Evolutionary conservation across 164 flowering plant species (phyloP).

Genomic region (Piper betle): DNA sequence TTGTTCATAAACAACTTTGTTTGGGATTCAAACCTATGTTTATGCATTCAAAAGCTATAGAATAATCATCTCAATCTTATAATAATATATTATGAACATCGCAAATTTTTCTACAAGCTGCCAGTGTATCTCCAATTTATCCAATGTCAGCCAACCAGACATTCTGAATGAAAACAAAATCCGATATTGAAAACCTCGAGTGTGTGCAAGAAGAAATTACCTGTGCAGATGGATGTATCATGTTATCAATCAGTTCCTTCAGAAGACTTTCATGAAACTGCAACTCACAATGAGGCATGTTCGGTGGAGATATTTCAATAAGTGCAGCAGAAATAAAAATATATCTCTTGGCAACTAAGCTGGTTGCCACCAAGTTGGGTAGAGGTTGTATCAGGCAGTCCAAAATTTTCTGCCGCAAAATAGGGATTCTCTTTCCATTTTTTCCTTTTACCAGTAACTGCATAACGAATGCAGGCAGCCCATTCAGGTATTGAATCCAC

Average conservation of each 20-base stretch:
- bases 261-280: conserved; percentile 56
- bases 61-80: no score
- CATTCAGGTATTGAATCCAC: conserved; percentile 97
- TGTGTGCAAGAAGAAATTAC: conserved; percentile 21
- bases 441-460: conserved; percentile 97
- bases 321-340: conserved; percentile 80
- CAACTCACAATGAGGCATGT: conserved; percentile 53
- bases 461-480: conserved; percentile 95
- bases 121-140: no score
- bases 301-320: conserved; percentile 67
- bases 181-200: no score
- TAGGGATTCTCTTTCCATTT: conserved; percentile 62
- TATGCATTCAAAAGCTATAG: no score
- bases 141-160: no score
- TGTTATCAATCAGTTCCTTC: conserved; percentile 58
- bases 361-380: conserved; percentile 57
- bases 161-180: no score
- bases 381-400: conserved; percentile 69
- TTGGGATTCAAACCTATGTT: no score
- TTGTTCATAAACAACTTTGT: no score
- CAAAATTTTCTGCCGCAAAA: conserved; percentile 61
- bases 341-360: conserved; percentile 79
- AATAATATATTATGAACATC: no score
- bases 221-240: conserved; percentile 94
- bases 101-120: no score